phyloP scores from a whole-genome alignment of 2,329 filamentous ascomycete species.

The Cercospora brassicicola region DNA sequence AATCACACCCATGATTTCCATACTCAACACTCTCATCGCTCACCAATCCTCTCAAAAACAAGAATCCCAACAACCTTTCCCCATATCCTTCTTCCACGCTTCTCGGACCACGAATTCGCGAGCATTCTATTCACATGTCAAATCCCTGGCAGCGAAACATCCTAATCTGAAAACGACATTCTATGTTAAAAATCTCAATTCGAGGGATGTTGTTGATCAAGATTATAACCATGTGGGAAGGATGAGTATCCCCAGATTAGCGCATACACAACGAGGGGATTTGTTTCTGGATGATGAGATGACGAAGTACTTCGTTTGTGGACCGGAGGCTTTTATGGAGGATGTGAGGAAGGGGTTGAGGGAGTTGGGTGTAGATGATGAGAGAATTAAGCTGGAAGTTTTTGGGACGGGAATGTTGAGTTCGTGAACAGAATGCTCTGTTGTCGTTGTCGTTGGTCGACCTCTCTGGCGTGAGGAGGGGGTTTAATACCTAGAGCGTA shows the following conservation, averaged over 20 bases:
- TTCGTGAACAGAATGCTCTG: not conserved
- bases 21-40: conserved; percentile 58
- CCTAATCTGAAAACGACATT: conserved; percentile 55
- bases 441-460: not conserved
- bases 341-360: conserved; percentile 57
- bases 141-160: conserved; percentile 46
- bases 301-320: conserved; percentile 71
- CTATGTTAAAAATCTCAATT: conserved; percentile 57
- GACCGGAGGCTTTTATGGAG: conserved; percentile 69
- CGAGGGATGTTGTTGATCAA: conserved; percentile 51
- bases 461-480: not conserved
- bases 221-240: conserved; percentile 63
- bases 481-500: not conserved
- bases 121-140: conserved; percentile 58
- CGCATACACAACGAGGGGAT: conserved; percentile 47
- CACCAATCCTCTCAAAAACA: not conserved
- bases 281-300: conserved; percentile 57
- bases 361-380: conserved; percentile 54
- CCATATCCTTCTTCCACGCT: conserved; percentile 64
- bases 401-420: conserved; percentile 26
- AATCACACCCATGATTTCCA: conserved; percentile 65
- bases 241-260: conserved; percentile 53
- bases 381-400: conserved; percentile 28
- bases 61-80: not conserved
- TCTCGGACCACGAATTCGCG: conserved; percentile 53